Percentiles rank a stretch among this genome's conserved stretches.
These are phyloP conservation scores for Aurantiochytrium sp. DNA, from an alignment of 108 stramenopile species.

Conservation along the genomic window DNA sequence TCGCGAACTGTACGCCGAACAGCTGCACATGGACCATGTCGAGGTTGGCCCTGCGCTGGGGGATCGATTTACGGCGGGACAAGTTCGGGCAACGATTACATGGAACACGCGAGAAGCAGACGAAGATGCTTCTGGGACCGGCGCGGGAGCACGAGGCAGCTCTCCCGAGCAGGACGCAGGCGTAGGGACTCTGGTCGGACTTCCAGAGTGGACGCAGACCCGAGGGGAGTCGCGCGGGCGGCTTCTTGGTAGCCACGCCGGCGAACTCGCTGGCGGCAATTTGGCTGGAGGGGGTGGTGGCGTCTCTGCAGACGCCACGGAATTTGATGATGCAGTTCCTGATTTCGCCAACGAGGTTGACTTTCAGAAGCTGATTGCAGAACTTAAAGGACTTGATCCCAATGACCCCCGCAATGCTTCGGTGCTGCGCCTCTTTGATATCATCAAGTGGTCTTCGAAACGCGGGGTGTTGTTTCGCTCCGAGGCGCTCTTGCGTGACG, in stretches of 20 bases:
- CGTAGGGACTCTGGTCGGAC: not conserved
- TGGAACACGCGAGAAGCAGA: not conserved
- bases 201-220: not conserved
- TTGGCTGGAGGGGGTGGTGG: not conserved
- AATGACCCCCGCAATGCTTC: constrained; percentile 1
- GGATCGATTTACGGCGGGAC: not conserved
- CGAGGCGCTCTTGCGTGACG: not conserved
- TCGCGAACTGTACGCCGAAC: not conserved
- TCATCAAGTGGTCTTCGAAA: constrained; percentile 10
- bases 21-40: not conserved
- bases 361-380: constrained; percentile 1
- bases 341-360: constrained; percentile 7
- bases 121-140: not conserved
- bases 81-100: not conserved
- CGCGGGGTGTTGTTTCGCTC: not conserved
- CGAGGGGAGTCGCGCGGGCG: not conserved
- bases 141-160: no score
- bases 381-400: not conserved
- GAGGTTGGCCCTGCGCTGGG: not conserved
- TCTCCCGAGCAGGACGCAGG: no score
- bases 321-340: constrained; percentile 3
- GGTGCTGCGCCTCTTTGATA: not conserved
- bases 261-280: not conserved
- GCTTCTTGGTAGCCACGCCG: not conserved
- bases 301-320: not conserved